Conservation (phyloP, 2,329 filamentous ascomycete species). For the Xylogone sp. region DNA sequence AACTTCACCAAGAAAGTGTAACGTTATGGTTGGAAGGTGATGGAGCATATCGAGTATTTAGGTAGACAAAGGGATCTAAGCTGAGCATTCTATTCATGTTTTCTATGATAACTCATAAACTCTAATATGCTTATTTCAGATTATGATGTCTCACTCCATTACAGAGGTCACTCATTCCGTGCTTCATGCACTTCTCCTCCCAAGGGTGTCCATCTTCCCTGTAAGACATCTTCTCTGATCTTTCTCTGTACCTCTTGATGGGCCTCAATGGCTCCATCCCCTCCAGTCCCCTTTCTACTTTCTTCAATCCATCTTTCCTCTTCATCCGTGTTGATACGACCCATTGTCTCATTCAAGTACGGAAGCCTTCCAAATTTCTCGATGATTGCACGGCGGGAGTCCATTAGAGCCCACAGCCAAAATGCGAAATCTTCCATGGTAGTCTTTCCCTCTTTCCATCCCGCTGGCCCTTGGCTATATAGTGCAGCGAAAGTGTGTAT, state of each 20-base stretch:
- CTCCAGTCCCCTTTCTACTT: too few species aligned
- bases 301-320: constrained; percentile 30
- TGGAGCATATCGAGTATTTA: too few species aligned
- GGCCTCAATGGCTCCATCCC: constrained; percentile 31
- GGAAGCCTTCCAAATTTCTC: constrained; percentile 26
- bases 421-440: constrained; percentile 16
- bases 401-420: constrained; percentile 17
- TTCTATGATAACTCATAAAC: too few species aligned
- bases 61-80: too few species aligned
- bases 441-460: constrained; percentile 32
- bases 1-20: too few species aligned
- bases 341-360: constrained; percentile 21
- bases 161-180: too few species aligned
- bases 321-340: constrained; percentile 18
- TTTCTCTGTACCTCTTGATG: too few species aligned
- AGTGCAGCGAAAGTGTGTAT: constrained; percentile 19
- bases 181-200: too few species aligned
- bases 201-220: not conserved
- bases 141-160: too few species aligned
- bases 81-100: too few species aligned
- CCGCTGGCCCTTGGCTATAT: constrained; percentile 12
- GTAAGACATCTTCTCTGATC: constrained; percentile 20
- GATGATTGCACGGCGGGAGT: constrained; percentile 25
- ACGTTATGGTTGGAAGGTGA: too few species aligned
- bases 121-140: too few species aligned